A percentile compares a stretch with the other conserved stretches of the same genome.
Conservation (phyloP, 306 rosid species). For the Cucumis melo region DNA sequence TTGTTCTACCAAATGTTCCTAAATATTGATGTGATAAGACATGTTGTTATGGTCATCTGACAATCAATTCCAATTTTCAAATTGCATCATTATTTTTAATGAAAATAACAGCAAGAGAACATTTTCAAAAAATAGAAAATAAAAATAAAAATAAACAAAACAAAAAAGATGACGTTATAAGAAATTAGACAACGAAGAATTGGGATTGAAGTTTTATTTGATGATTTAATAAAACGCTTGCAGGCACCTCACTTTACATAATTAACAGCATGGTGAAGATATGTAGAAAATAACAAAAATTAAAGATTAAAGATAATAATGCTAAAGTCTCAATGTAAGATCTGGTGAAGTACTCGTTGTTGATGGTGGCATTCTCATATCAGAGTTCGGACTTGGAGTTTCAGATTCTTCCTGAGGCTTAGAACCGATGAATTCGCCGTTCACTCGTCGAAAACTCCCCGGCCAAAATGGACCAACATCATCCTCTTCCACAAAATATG, state of each 20-base stretch:
- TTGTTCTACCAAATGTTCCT: too few species aligned
- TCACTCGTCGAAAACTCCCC: conserved; percentile 64
- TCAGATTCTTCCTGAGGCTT: not conserved
- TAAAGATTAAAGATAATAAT: not conserved
- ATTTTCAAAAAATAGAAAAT: too few species aligned
- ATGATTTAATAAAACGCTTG: not conserved
- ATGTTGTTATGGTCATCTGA: too few species aligned
- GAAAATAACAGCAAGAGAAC: too few species aligned
- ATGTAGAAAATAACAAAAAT: not conserved
- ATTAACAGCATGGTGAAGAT: not conserved
- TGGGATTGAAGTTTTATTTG: not conserved
- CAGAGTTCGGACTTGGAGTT: conserved; percentile 13
- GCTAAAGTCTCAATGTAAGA: conserved; percentile 65
- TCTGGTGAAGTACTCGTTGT: conserved; percentile 41
- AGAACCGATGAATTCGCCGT: conserved; percentile 21
- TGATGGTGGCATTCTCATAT: conserved; percentile 14
- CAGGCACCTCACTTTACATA: conserved; percentile 1
- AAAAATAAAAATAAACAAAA: too few species aligned
- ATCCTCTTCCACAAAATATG: conserved; percentile 43
- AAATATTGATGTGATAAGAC: too few species aligned
- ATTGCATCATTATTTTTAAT: too few species aligned
- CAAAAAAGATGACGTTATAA: too few species aligned
- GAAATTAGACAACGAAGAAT: not conserved
- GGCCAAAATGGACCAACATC: conserved; percentile 63
- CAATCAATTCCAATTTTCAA: too few species aligned